Percentiles rank a stretch among this genome's conserved stretches.
Evolutionary conservation across 2,329 filamentous ascomycete species (phyloP).

Genomic region (Zalaria obscura): DNA sequence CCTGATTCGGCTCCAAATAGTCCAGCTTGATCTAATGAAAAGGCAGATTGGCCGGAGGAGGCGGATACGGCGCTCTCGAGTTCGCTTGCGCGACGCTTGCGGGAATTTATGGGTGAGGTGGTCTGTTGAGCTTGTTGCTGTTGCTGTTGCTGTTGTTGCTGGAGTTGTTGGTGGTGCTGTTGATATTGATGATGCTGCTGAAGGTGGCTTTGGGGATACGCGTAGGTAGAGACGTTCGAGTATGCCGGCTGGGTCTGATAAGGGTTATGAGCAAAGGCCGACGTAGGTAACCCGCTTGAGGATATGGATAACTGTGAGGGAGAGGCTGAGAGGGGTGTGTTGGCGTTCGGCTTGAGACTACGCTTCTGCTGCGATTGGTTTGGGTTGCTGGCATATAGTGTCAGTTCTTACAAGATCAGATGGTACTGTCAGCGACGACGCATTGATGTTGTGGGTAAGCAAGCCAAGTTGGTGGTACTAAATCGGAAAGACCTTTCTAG

Average conservation of each 20-base stretch:
- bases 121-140: slow-evolving; percentile 9
- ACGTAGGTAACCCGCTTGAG: slow-evolving; percentile 5
- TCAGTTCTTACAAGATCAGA: too few species aligned
- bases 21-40: slow-evolving; percentile 10
- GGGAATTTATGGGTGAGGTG: slow-evolving; percentile 13
- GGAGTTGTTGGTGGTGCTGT: slow-evolving; percentile 18
- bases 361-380: slow-evolving; percentile 22
- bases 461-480: too few species aligned
- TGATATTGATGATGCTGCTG: background rate
- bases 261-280: slow-evolving; percentile 13
- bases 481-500: too few species aligned
- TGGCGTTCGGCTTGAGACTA: slow-evolving; percentile 24
- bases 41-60: slow-evolving; percentile 15
- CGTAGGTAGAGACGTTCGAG: slow-evolving; percentile 15
- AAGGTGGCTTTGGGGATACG: slow-evolving; percentile 13
- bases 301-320: slow-evolving; percentile 20
- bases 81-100: slow-evolving; percentile 23
- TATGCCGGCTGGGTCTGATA: slow-evolving; percentile 16
- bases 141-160: slow-evolving; percentile 19
- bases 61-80: slow-evolving; percentile 14
- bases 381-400: slow-evolving; percentile 3
- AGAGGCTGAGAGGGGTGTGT: slow-evolving; percentile 21
- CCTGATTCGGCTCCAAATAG: slow-evolving; percentile 10
- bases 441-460: too few species aligned
- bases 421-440: too few species aligned